These are phyloP conservation scores for Sedum album DNA, from an alignment of 164 flowering plant species.

Conservation along the genomic window DNA sequence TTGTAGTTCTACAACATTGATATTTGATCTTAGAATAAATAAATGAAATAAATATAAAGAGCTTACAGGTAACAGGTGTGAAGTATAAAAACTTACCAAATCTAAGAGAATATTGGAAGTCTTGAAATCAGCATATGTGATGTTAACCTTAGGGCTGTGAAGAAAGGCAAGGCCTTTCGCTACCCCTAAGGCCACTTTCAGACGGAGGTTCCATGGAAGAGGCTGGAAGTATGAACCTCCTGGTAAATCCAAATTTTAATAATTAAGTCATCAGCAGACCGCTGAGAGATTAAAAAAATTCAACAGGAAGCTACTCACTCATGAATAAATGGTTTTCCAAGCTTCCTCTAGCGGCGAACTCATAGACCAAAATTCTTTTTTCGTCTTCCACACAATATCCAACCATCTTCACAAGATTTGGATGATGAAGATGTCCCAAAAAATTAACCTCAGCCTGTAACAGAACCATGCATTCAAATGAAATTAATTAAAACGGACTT, in stretches of 20 bases:
- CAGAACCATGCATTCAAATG: neutral
- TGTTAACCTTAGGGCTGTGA: constrained; percentile 47
- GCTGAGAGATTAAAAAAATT: neutral
- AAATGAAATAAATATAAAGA: neutral
- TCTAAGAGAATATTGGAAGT: constrained; percentile 64
- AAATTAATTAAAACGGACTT: neutral
- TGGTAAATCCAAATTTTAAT: constrained; percentile 12
- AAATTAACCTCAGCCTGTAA: constrained; percentile 74
- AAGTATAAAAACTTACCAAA: constrained; percentile 28
- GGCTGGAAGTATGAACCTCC: constrained; percentile 65
- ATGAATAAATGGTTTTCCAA: constrained; percentile 74
- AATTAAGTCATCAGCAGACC: neutral
- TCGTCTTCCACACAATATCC: constrained; percentile 84
- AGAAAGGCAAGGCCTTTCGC: constrained; percentile 80
- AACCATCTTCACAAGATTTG: constrained; percentile 66
- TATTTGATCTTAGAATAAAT: neutral
- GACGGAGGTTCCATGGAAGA: constrained; percentile 58
- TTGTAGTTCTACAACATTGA: constrained; percentile 37
- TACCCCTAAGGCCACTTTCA: constrained; percentile 73
- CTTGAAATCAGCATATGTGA: constrained; percentile 65
- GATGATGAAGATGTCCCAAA: constrained; percentile 70
- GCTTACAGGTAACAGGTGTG: neutral
- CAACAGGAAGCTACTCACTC: constrained; percentile 31
- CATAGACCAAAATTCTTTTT: constrained; percentile 69
- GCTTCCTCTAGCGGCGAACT: constrained; percentile 82